A percentile compares a stretch with the other conserved stretches of the same genome.
Evolutionary conservation across 192 early-diverging fungal species (phyloP).

Genomic region (Coemansia umbellata): DNA sequence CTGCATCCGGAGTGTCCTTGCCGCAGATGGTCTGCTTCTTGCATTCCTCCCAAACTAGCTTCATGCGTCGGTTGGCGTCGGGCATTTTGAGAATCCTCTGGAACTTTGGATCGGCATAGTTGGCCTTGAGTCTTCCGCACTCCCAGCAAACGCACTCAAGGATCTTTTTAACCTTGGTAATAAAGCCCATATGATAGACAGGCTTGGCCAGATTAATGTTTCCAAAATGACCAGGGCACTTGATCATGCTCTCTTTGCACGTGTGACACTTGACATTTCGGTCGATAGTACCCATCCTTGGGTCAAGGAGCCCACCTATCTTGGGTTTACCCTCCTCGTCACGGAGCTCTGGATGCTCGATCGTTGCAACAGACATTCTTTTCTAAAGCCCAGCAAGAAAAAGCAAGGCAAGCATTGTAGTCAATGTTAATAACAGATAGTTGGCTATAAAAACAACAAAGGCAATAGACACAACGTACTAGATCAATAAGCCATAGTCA

Average conservation of each 20-base stretch:
- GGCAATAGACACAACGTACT: not conserved
- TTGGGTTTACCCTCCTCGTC: conserved; percentile 84
- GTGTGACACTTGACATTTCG: conserved; percentile 96
- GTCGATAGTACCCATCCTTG: conserved; percentile 96
- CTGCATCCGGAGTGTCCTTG: conserved; percentile 58
- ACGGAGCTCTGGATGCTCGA: conserved; percentile 83
- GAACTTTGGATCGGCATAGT: conserved; percentile 69
- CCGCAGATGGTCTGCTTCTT: conserved; percentile 83
- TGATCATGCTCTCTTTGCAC: conserved; percentile 89
- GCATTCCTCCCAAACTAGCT: conserved; percentile 84
- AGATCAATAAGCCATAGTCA: too few species aligned
- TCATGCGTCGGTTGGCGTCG: conserved; percentile 69
- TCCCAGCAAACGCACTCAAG: conserved; percentile 94
- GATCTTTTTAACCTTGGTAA: conserved; percentile 93
- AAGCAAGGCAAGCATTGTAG: conserved; percentile 5
- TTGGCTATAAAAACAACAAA: not conserved
- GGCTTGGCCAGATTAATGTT: conserved; percentile 95
- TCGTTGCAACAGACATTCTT: conserved; percentile 94
- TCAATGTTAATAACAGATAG: not conserved
- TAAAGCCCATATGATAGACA: conserved; percentile 91
- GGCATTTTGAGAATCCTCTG: conserved; percentile 58
- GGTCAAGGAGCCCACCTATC: conserved; percentile 83
- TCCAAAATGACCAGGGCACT: conserved; percentile 98
- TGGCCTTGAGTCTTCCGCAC: conserved; percentile 91
- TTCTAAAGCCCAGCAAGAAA: conserved; percentile 59